Evolutionary conservation across 2,329 filamentous ascomycete species (phyloP), one percentile per base, ranked within the genome.

Genomic region (Hypocrella siamensis): DNA sequence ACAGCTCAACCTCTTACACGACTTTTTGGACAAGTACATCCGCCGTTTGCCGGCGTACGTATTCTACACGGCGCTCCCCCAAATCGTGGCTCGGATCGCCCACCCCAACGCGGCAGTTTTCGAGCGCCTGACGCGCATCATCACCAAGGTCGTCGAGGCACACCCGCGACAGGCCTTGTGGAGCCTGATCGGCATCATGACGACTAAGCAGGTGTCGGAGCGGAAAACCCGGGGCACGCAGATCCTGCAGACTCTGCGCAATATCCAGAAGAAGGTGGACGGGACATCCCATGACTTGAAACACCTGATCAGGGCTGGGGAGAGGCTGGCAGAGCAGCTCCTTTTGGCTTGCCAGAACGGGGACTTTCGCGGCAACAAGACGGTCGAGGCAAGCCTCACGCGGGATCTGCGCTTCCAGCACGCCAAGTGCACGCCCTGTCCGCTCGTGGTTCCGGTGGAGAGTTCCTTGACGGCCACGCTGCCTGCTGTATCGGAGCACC

Each of bases 41-140:
- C 54, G 65, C 16, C 67, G 74, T 5, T 62, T 86, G 37, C 80
- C 81, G 3, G 70, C 79, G 1, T 86, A 79, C 45, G 70, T 84
- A 19, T 85, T 84, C 52, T 88, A 85, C 48, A 80, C 78, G 3
- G 66, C 88, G 5, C 63, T 99, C 26, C 81, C 90, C 5, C 90
- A 98, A 54, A 79, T 98, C 38, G 81, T 98, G 35, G 90, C 88
- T n/a, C 77, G 90, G 19, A 94, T 99, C 45, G 82, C 81, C 28
- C 90, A 98, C 56, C 75, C 79, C 1, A 82, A 93, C 49, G 54
- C 54, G 4, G 70, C 75, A 2, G 84, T 93, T 2, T 92, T 83
- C 54, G 72, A 77, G 36, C 62, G 81, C 8, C 60, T 99, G 6
- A 72, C 77, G 32, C 67, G 68, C 21, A 88, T 96, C 41, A 85